These are phyloP conservation scores for Nidula microcarpa DNA, from an alignment of 768 basidiomycete genomes.

Conservation along the genomic window DNA sequence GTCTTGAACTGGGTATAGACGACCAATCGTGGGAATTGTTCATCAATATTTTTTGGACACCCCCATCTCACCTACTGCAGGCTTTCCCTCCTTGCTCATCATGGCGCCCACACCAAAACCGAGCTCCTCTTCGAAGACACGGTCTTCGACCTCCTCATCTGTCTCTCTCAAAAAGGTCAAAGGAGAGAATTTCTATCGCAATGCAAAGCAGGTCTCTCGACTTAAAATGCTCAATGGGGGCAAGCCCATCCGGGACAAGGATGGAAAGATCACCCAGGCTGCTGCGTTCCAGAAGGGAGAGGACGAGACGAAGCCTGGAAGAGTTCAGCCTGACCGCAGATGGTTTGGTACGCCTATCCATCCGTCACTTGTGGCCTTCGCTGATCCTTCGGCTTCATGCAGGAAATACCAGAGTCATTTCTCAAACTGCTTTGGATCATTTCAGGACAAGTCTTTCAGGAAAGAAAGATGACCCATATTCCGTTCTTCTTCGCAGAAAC, in stretches of 20 bases:
- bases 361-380: not conserved
- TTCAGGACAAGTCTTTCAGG: constrained; percentile 85
- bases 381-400: not conserved
- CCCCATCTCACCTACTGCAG: constrained; percentile 37
- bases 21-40: constrained; percentile 2
- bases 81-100: constrained; percentile 7
- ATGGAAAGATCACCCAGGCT: constrained; percentile 90
- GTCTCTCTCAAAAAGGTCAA: constrained; percentile 68
- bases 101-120: constrained; percentile 42
- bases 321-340: constrained; percentile 91
- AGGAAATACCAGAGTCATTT: constrained; percentile 99
- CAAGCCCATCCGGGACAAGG: constrained; percentile 84
- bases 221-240: constrained; percentile 94
- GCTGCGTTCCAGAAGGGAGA: constrained; percentile 97
- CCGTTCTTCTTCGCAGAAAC: constrained; percentile 88
- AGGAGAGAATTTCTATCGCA: constrained; percentile 97
- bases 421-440: constrained; percentile 93
- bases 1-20: not conserved
- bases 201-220: constrained; percentile 82
- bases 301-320: constrained; percentile 82
- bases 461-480: constrained; percentile 93
- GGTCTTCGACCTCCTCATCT: constrained; percentile 42
- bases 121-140: constrained; percentile 31
- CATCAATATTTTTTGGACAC: constrained; percentile 1
- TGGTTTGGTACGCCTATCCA: constrained; percentile 82